phyloP scores from a whole-genome alignment of 257 asterid genomes.

The Solanum ossicruentum region DNA sequence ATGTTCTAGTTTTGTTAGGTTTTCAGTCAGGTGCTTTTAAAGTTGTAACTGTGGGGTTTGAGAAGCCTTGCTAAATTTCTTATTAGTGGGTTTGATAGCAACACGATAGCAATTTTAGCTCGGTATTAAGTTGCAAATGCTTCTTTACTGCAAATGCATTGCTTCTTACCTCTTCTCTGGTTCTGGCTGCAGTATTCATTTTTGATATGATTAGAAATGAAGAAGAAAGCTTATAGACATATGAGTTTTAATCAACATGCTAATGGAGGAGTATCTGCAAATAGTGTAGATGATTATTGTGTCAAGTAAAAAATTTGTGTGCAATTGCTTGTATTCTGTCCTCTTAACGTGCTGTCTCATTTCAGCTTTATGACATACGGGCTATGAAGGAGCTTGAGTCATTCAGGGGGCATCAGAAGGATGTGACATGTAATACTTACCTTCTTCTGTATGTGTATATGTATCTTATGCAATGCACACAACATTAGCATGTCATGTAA shows the following conservation, averaged over 20 bases:
- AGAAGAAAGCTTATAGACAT: neutral
- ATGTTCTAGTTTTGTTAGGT: neutral
- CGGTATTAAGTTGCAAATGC: neutral
- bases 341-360: constrained; percentile 2
- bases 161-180: neutral
- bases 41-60: neutral
- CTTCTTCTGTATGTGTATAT: neutral
- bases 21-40: neutral
- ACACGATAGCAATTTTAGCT: neutral
- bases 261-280: neutral
- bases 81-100: neutral
- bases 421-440: constrained; percentile 62
- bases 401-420: constrained; percentile 93
- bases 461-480: neutral
- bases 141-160: neutral
- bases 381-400: constrained; percentile 98
- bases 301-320: neutral
- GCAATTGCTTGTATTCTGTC: neutral
- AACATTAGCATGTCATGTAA: neutral
- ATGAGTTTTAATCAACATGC: neutral
- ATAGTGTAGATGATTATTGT: neutral
- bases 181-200: neutral
- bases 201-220: neutral
- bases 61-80: neutral
- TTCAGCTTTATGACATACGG: constrained; percentile 94